phyloP scores from a whole-genome alignment of 2,329 filamentous ascomycete species.

The Myriangium duriaei region DNA sequence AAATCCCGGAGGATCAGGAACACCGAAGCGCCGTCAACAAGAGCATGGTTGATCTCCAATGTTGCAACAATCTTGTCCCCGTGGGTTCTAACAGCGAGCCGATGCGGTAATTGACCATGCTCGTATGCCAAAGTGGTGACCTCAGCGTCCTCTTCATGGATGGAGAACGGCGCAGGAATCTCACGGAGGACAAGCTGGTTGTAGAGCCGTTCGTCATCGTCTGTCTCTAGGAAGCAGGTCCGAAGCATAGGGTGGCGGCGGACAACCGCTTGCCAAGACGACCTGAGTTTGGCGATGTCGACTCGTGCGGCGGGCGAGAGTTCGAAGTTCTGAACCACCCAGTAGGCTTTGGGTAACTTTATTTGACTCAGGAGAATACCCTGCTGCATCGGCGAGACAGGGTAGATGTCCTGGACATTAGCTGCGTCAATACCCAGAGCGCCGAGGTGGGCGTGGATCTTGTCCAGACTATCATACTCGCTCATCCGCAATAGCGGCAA shows the following conservation, averaged over 20 bases:
- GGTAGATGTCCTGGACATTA: conserved; percentile 29
- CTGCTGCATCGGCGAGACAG: conserved; percentile 13
- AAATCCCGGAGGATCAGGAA: conserved; percentile 14
- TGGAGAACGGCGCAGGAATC: no score
- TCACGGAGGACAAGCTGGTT: no score
- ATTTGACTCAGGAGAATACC: conserved; percentile 12
- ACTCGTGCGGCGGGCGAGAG: neutral
- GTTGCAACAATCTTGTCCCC: no score
- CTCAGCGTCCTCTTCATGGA: no score
- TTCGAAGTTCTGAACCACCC: neutral
- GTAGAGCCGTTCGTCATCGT: no score
- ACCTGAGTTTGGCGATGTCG: neutral
- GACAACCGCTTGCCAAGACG: neutral
- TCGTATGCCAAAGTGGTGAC: no score
- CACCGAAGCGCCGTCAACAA: conserved; percentile 36
- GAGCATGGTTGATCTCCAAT: conserved; percentile 34
- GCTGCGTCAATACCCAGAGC: no score
- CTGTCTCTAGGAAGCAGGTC: neutral
- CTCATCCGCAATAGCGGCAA: neutral
- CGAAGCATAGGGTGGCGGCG: neutral
- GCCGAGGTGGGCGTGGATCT: no score
- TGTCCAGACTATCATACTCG: conserved; percentile 7
- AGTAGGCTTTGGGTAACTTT: conserved; percentile 10
- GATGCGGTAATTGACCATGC: no score
- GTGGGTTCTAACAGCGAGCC: no score